Conservation (phyloP, 495 filamentous ascomycete genomes). For the Schizothecium vesticola region DNA sequence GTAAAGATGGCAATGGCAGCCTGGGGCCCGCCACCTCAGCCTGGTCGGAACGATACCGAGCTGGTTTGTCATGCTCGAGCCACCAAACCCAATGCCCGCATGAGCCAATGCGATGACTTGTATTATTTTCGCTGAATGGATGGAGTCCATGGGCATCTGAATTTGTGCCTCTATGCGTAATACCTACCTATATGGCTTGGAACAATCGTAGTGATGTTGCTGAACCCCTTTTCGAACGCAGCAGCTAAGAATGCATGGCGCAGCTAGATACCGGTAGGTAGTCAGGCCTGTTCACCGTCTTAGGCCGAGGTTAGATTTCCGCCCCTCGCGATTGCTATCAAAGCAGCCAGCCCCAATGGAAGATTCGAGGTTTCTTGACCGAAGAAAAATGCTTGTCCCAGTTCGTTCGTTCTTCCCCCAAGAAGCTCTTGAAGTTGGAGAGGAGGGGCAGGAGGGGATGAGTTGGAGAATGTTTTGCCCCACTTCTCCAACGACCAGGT, state of each 20-base stretch:
- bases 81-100: too few species aligned
- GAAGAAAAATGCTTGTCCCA: background rate
- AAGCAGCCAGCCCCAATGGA: background rate
- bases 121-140: background rate
- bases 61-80: background rate
- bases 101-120: background rate
- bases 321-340: background rate
- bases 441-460: background rate
- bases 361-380: too few species aligned
- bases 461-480: background rate
- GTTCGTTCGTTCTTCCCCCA: background rate
- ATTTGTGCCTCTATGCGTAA: background rate
- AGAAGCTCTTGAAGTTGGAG: background rate
- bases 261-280: too few species aligned
- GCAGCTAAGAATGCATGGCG: background rate
- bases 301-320: too few species aligned
- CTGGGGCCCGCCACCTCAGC: background rate
- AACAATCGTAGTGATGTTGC: too few species aligned
- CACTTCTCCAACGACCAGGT: background rate
- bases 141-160: too few species aligned
- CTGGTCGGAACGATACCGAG: background rate
- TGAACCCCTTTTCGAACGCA: background rate
- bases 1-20: background rate
- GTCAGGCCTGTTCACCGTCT: too few species aligned
- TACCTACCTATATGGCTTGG: background rate